Evolutionary conservation across 164 flowering plant genomes (phyloP).

Genomic region (Tinospora cordifolia): DNA sequence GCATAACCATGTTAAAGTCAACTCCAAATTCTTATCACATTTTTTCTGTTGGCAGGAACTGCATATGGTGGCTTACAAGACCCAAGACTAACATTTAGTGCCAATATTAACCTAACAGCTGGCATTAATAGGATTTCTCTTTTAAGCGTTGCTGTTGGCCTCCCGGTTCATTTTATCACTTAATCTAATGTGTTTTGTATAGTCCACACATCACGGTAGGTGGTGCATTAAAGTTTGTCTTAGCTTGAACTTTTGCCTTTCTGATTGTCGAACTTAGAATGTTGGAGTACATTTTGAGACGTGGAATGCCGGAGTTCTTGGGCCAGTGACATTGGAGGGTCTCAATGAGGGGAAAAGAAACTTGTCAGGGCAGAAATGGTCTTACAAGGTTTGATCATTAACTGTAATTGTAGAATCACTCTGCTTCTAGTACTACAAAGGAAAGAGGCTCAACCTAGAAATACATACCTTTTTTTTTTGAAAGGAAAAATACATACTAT

Average conservation of each 20-base stretch:
- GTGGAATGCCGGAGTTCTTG: conserved; percentile 93
- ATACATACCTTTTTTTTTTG: conserved; percentile 6
- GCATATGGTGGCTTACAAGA: conserved; percentile 49
- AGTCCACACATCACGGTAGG: neutral
- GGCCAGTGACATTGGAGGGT: conserved; percentile 74
- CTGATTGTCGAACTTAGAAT: conserved; percentile 40
- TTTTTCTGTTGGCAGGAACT: conserved; percentile 55
- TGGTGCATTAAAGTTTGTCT: neutral
- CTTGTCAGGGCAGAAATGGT: conserved; percentile 69
- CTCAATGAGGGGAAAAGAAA: conserved; percentile 73
- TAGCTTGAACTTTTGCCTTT: conserved; percentile 5
- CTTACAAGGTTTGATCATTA: conserved; percentile 66
- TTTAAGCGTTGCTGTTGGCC: conserved; percentile 76
- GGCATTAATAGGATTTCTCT: conserved; percentile 75
- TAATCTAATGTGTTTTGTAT: neutral
- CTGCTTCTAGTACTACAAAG: neutral
- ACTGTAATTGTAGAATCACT: neutral
- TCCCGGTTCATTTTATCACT: conserved; percentile 57
- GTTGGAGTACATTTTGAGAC: conserved; percentile 76
- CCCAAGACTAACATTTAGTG: conserved; percentile 58
- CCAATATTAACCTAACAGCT: conserved; percentile 43
- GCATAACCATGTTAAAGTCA: neutral
- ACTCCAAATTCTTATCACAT: neutral
- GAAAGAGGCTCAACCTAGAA: neutral
- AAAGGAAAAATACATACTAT: conserved; percentile 2